These are phyloP conservation scores for Cunninghamia lanceolata DNA, from an alignment of 75 land plant genomes.

Conservation along the genomic window DNA sequence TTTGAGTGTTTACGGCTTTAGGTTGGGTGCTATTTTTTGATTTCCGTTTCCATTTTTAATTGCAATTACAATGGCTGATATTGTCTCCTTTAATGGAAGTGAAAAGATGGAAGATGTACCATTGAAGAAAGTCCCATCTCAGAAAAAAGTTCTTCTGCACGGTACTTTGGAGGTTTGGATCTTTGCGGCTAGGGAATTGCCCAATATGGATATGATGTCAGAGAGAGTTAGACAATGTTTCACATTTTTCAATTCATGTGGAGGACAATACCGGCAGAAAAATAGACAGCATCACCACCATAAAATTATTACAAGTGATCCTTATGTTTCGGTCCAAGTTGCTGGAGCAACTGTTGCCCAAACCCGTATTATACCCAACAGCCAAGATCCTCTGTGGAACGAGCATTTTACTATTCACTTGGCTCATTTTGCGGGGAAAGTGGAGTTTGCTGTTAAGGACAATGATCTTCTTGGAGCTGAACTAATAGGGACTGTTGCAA, in stretches of 20 bases:
- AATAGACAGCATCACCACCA: slow-evolving; percentile 5
- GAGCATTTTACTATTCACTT: slow-evolving; percentile 61
- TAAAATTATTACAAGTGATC: slow-evolving; percentile 76
- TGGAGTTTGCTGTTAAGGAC: slow-evolving; percentile 69
- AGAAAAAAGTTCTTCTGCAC: slow-evolving; percentile 37
- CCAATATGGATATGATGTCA: slow-evolving; percentile 88
- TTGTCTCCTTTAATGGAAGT: background rate
- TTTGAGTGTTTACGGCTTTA: background rate
- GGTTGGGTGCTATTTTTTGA: background rate
- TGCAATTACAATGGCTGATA: background rate
- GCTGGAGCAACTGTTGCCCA: slow-evolving; percentile 64
- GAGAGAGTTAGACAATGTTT: slow-evolving; percentile 65
- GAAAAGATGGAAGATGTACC: slow-evolving; percentile 10
- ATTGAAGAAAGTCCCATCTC: background rate
- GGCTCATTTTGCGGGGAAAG: slow-evolving; percentile 44
- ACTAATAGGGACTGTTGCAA: slow-evolving; percentile 32
- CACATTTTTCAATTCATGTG: slow-evolving; percentile 30
- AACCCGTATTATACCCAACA: slow-evolving; percentile 46
- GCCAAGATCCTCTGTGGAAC: slow-evolving; percentile 56
- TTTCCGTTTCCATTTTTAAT: background rate
- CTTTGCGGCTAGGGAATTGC: slow-evolving; percentile 54
- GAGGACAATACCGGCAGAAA: slow-evolving; percentile 1
- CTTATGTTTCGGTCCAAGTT: slow-evolving; percentile 70
- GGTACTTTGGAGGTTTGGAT: slow-evolving; percentile 75
- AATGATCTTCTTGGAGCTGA: slow-evolving; percentile 80